Evolutionary conservation across 2,329 filamentous ascomycete genomes (phyloP), one percentile per base, ranked within the genome.

Genomic region (Colletotrichum kahawae): DNA sequence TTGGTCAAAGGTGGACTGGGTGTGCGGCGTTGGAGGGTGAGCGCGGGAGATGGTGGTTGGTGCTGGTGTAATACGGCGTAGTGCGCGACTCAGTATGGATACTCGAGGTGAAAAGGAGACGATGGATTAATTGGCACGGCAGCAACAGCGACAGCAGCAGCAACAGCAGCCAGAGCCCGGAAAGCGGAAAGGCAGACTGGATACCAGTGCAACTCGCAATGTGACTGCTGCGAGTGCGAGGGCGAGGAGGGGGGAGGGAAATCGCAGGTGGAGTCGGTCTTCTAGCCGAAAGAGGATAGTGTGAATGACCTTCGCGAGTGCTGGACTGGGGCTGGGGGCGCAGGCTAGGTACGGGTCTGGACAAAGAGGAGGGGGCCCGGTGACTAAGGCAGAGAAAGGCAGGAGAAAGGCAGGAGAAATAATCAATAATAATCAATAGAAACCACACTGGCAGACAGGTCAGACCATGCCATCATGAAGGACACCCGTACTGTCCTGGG

Each of bases 251-350:
- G 72, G 68, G 60, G 60, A 71, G 36, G 69, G 63, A 71, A 72
- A 54, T 27, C 34, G n/a, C 10, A 31, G 21, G 72, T 75, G 72
- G 72, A 72, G 69, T 59, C 63, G 69, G 59, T 29, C 21, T 13
- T 51, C 69, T 75, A 75, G 33, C 72, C 72, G 31, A 67, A 75
- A 56, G 43, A 59, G 63, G 72, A 67, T 75, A 75, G 72, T 67
- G 63, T 14, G n/a, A 21, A 72, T 56, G 56, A 24, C 27, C 62
- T 13, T 51, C 43, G 43, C 10, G 43, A 51, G 43, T 51, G 43
- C 43, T 71, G 71, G 60, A 29, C 51, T 62, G 27, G 59, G 71
- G 33, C 56, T 63, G 24, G 48, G 70, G 43, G 67, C 71, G 62
- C 71, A 71, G 62, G 63, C 56, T 56, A 75, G n/a, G 31, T 51